Percentiles rank a stretch among this genome's conserved stretches.
Evolutionary conservation across 1,139 yeast species (phyloP).

Genomic region (Zygosaccharomyces sapae): DNA sequence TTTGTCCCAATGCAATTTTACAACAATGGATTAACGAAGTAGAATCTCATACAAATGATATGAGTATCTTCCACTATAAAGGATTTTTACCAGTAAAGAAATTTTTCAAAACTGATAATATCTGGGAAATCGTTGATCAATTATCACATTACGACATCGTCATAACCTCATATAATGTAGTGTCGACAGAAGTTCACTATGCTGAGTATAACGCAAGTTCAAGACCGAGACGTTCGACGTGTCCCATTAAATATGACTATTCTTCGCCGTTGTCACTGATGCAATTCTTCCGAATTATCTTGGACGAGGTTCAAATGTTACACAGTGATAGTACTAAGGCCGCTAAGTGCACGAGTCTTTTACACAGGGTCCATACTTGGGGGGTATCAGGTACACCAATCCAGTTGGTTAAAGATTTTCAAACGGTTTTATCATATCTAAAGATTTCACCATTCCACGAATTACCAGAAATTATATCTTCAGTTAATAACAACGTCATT

Average conservation of each 20-base stretch:
- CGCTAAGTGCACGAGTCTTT: conserved; percentile 70
- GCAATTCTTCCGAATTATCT: conserved; percentile 82
- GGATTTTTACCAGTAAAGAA: conserved; percentile 50
- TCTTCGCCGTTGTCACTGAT: conserved; percentile 77
- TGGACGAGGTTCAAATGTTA: conserved; percentile 95
- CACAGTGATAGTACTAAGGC: conserved; percentile 69
- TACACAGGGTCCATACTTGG: conserved; percentile 90
- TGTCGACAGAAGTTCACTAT: conserved; percentile 73
- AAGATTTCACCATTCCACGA: conserved; percentile 59
- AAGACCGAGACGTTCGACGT: conserved; percentile 46
- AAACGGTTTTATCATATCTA: conserved; percentile 64
- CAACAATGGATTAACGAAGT: conserved; percentile 84
- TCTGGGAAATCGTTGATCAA: conserved; percentile 40
- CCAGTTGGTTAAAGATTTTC: conserved; percentile 59
- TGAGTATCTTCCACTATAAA: conserved; percentile 56
- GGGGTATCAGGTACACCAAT: conserved; percentile 96
- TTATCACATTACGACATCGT: conserved; percentile 66
- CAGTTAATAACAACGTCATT: conserved; percentile 14
- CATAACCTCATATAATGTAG: conserved; percentile 67
- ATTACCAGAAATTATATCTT: conserved; percentile 20
- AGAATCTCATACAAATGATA: conserved; percentile 38
- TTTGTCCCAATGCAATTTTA: conserved; percentile 79
- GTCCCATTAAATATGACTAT: conserved; percentile 43
- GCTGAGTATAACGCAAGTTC: conserved; percentile 65
- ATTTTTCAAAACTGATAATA: conserved; percentile 31